These are phyloP conservation scores for Paracoccidioides lutzii DNA, from an alignment of 2,329 filamentous ascomycete genomes.

Conservation along the genomic window DNA sequence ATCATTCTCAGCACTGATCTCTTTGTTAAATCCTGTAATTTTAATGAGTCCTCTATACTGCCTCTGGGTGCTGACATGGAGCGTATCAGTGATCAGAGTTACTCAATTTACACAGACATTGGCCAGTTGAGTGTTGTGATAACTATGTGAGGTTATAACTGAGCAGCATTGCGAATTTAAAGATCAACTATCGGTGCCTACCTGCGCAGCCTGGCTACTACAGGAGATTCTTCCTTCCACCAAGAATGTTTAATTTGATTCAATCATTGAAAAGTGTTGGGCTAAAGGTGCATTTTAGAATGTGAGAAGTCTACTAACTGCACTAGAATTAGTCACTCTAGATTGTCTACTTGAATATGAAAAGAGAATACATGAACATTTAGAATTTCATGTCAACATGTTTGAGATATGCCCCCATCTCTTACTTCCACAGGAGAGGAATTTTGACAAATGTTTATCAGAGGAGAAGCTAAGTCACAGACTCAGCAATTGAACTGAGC, in stretches of 20 bases:
- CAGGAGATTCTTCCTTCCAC: background rate
- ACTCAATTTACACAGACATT: constrained; percentile 10
- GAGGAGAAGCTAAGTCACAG: background rate
- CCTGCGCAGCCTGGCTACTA: background rate
- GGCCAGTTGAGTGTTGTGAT: constrained; percentile 7
- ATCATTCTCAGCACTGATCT: constrained; percentile 16
- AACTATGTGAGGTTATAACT: constrained; percentile 5
- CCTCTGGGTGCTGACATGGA: constrained; percentile 7
- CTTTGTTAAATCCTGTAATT: constrained; percentile 14
- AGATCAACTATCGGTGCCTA: background rate
- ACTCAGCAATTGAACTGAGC: background rate
- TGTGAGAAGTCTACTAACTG: background rate
- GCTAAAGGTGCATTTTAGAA: constrained; percentile 2
- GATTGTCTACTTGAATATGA: constrained; percentile 2
- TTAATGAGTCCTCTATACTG: constrained; percentile 10
- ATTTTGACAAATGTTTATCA: background rate
- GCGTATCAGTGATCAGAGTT: constrained; percentile 4
- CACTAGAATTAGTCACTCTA: constrained; percentile 3
- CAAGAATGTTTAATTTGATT: constrained; percentile 2
- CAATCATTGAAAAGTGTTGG: constrained; percentile 3
- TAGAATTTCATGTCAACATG: background rate
- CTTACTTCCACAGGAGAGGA: background rate
- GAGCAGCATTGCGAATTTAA: background rate
- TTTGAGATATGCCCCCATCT: background rate
- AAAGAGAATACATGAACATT: constrained; percentile 10